Conservation (phyloP, 257 asterid species). For the Schizonepeta tenuifolia region DNA sequence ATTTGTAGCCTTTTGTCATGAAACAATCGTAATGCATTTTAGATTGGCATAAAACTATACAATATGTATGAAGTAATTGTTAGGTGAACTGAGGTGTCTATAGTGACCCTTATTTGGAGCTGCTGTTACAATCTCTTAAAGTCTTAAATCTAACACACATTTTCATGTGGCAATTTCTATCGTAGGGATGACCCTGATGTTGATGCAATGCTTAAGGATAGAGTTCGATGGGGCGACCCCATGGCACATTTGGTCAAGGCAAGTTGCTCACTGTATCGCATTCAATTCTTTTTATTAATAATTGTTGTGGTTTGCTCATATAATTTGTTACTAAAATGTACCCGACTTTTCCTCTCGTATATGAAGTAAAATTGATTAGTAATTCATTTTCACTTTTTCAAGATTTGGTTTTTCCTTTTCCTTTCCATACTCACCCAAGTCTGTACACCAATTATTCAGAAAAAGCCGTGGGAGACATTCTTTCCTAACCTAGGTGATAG, state of each 20-base stretch:
- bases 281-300: constrained; percentile 2
- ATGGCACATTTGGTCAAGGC: constrained; percentile 93
- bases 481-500: constrained; percentile 69
- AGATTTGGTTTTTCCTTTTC: no score
- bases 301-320: not conserved
- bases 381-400: no score
- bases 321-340: not conserved
- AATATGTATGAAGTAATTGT: no score
- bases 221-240: constrained; percentile 95
- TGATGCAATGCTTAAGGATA: constrained; percentile 83
- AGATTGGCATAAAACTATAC: no score
- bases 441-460: constrained; percentile 45
- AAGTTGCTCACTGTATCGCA: constrained; percentile 21
- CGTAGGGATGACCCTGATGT: constrained; percentile 88
- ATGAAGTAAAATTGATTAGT: no score
- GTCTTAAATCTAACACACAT: constrained; percentile 10
- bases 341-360: not conserved
- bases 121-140: no score
- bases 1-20: no score
- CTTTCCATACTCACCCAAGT: constrained; percentile 24
- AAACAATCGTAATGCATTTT: no score
- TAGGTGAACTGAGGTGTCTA: no score
- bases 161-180: constrained; percentile 32
- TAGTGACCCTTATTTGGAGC: no score
- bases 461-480: constrained; percentile 53